A percentile compares a stretch with the other conserved stretches of the same genome.
Conservation (phyloP, 257 asterid species). For the Verbascum thapsus region DNA sequence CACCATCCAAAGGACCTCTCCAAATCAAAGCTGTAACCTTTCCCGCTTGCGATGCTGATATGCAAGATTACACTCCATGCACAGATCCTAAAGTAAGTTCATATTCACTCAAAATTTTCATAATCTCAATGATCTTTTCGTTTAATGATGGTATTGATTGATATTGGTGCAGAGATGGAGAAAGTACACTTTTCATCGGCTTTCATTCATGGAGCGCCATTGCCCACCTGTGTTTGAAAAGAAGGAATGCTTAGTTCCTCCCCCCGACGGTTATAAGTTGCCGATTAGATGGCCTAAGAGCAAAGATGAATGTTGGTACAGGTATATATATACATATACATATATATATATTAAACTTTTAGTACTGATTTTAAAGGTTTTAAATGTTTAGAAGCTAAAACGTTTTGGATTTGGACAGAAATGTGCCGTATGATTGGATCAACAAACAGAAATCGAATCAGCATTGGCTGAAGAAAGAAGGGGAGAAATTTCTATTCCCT, state of each 20-base stretch:
- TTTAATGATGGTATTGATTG: constrained; percentile 27
- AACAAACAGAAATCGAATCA: constrained; percentile 92
- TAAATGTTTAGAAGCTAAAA: not conserved
- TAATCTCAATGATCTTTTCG: not conserved
- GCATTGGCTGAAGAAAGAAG: constrained; percentile 94
- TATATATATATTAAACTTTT: constrained; percentile 36
- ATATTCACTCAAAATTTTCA: not conserved
- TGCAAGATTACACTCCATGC: constrained; percentile 96
- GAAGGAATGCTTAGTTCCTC: constrained; percentile 82
- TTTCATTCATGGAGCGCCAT: constrained; percentile 81
- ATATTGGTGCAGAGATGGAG: constrained; percentile 64
- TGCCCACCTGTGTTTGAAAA: constrained; percentile 78
- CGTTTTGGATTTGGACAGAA: constrained; percentile 47
- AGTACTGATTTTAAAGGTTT: not conserved
- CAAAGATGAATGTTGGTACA: constrained; percentile 83
- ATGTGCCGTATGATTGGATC: constrained; percentile 98
- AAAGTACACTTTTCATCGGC: constrained; percentile 59
- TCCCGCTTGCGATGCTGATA: constrained; percentile 70
- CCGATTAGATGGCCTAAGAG: constrained; percentile 91
- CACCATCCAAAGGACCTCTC: constrained; percentile 43
- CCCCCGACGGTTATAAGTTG: constrained; percentile 71
- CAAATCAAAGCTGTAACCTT: constrained; percentile 61
- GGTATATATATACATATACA: constrained; percentile 87
- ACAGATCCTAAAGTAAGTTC: constrained; percentile 92
- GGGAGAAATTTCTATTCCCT: constrained; percentile 91